These are phyloP conservation scores for Sclerotinia glacialis DNA, from an alignment of 2,329 filamentous ascomycete genomes.

Conservation along the genomic window DNA sequence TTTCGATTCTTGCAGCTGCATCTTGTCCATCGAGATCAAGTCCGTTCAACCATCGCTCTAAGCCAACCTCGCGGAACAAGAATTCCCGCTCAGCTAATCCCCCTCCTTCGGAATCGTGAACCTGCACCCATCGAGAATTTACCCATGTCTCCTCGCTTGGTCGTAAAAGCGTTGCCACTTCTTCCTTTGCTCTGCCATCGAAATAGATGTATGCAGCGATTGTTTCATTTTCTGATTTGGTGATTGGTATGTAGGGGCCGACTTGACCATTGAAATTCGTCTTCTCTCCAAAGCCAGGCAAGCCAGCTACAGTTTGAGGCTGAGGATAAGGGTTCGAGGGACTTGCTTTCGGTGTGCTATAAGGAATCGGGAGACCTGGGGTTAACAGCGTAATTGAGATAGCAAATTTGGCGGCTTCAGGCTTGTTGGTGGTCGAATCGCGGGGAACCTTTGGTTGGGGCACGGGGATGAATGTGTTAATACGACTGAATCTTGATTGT, in stretches of 20 bases:
- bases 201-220: conserved; percentile 99
- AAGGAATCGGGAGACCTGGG: conserved; percentile 82
- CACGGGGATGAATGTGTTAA: conserved; percentile 96
- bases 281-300: conserved; percentile 55
- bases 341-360: conserved; percentile 82
- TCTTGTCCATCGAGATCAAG: conserved; percentile 93
- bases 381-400: conserved; percentile 97
- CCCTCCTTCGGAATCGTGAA: conserved; percentile 85
- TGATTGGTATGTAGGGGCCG: conserved; percentile 86
- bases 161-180: conserved; percentile 88
- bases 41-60: conserved; percentile 95
- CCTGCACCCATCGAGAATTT: conserved; percentile 95
- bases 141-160: conserved; percentile 99
- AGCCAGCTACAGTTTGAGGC: conserved; percentile 74
- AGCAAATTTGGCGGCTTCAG: conserved; percentile 92
- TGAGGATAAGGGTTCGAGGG: conserved; percentile 74
- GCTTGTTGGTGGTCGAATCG: conserved; percentile 64
- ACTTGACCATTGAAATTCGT: conserved; percentile 57
- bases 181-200: conserved; percentile 90
- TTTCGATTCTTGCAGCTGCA: conserved; percentile 84
- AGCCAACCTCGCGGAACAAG: conserved; percentile 90
- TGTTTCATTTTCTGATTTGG: conserved; percentile 90
- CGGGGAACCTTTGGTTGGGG: conserved; percentile 75
- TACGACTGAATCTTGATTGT: conserved; percentile 84
- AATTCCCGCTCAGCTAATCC: conserved; percentile 96